phyloP scores from a whole-genome alignment of 345 rosid genomes.

The Isatis tinctoria region DNA sequence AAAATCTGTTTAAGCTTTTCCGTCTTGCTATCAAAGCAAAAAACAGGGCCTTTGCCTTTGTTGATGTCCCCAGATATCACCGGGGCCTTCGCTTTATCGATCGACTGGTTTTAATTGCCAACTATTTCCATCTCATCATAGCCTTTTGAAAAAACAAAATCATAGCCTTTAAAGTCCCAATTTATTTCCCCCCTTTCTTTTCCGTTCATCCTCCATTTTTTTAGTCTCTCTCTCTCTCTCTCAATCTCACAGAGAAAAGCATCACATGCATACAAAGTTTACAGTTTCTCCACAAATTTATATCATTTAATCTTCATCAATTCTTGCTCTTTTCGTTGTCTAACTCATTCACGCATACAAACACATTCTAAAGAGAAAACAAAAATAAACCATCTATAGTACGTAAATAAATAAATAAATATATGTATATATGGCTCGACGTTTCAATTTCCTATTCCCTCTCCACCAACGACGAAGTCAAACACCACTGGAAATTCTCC shows the following conservation, averaged over 20 bases:
- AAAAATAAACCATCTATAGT: background rate
- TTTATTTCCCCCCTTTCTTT: background rate
- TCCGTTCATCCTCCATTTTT: background rate
- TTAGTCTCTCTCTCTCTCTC: background rate
- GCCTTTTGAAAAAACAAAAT: no score
- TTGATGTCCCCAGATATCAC: no score
- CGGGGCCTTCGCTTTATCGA: no score
- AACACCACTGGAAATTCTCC: background rate
- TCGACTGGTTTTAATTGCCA: background rate
- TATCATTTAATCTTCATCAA: no score
- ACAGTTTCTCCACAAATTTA: background rate
- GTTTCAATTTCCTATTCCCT: background rate
- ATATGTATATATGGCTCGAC: constrained; percentile 5
- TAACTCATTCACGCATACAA: background rate
- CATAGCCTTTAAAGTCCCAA: constrained; percentile 4
- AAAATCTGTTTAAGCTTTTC: no score
- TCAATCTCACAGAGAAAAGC: background rate
- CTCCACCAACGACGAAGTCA: constrained; percentile 14
- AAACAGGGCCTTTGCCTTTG: no score
- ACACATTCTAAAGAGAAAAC: background rate
- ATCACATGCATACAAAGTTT: background rate
- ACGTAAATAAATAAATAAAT: no score
- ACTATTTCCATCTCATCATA: background rate
- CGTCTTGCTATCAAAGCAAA: no score
- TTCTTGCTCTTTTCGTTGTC: background rate